These are phyloP conservation scores for Cladosporium austrohemisphaericum DNA, from an alignment of 2,329 filamentous ascomycete species.

Conservation along the genomic window DNA sequence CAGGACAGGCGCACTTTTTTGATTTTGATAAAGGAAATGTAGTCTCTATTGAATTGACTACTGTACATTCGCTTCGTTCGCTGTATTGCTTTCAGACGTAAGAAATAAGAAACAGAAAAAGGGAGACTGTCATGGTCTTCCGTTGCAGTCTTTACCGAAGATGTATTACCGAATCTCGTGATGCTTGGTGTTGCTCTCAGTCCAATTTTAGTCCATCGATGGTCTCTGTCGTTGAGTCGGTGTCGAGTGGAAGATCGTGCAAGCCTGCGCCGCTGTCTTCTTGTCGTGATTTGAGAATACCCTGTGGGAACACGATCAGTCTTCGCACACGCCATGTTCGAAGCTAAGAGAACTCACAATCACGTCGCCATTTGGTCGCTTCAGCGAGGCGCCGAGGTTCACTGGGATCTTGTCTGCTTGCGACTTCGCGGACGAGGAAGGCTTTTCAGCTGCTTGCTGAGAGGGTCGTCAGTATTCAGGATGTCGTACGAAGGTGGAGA, in stretches of 20 bases:
- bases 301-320: not conserved
- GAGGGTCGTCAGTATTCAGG: no score
- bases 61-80: conserved; percentile 7
- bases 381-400: not conserved
- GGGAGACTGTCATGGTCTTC: not conserved
- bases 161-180: no score
- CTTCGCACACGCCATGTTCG: no score
- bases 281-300: conserved; percentile 1
- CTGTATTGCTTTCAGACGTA: not conserved
- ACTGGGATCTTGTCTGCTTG: conserved; percentile 3
- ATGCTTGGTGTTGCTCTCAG: no score
- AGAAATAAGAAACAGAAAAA: conserved; percentile 7
- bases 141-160: no score
- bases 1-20: not conserved
- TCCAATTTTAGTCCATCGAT: no score
- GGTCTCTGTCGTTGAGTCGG: no score
- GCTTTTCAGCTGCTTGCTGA: no score
- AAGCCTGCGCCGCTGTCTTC: not conserved
- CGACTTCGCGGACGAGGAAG: no score
- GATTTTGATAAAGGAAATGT: conserved; percentile 4
- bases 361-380: conserved; percentile 7
- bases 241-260: no score
- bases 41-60: no score
- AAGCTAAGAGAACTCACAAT: not conserved
- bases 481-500: no score